Evolutionary conservation across 257 asterid genomes (phyloP).

Genomic region (Osmanthus fragrans): DNA sequence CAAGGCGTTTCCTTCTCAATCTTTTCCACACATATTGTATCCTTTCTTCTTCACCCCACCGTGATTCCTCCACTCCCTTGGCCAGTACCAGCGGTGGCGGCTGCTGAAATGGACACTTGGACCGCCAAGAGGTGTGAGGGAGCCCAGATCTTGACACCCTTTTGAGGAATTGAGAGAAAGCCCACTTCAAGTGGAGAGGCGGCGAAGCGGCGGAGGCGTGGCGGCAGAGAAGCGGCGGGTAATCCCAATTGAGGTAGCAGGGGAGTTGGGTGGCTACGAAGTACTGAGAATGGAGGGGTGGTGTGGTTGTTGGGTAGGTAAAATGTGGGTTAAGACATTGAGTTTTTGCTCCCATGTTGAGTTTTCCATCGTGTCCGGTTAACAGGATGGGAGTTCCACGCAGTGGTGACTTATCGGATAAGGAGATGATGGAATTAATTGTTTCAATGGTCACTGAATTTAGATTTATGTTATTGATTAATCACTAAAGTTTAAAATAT

Average conservation of each 20-base stretch:
- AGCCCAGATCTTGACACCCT: constrained; percentile 48
- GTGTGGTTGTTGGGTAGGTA: constrained; percentile 66
- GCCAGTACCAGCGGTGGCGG: constrained; percentile 73
- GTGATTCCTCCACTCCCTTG: constrained; percentile 71
- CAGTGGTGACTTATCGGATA: neutral
- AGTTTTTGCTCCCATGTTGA: constrained; percentile 71
- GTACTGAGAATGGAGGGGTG: constrained; percentile 70
- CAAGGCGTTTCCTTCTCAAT: constrained; percentile 47
- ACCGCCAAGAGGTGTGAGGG: constrained; percentile 80
- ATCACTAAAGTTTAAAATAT: no score
- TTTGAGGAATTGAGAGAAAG: constrained; percentile 48
- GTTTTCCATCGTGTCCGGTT: constrained; percentile 47
- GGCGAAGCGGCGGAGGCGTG: constrained; percentile 23
- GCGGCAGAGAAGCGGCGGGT: constrained; percentile 85
- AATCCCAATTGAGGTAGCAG: constrained; percentile 90
- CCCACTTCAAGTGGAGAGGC: constrained; percentile 52
- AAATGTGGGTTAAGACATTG: constrained; percentile 68
- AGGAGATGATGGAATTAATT: no score
- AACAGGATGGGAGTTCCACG: neutral
- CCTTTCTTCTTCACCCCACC: constrained; percentile 73
- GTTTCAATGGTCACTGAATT: no score
- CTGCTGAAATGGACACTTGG: constrained; percentile 73
- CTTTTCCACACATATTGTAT: constrained; percentile 51
- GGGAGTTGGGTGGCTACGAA: constrained; percentile 77
- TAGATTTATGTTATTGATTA: no score